phyloP scores from a whole-genome alignment of 371 early-diverging fungal genomes.

The Rhizopus delemar region DNA sequence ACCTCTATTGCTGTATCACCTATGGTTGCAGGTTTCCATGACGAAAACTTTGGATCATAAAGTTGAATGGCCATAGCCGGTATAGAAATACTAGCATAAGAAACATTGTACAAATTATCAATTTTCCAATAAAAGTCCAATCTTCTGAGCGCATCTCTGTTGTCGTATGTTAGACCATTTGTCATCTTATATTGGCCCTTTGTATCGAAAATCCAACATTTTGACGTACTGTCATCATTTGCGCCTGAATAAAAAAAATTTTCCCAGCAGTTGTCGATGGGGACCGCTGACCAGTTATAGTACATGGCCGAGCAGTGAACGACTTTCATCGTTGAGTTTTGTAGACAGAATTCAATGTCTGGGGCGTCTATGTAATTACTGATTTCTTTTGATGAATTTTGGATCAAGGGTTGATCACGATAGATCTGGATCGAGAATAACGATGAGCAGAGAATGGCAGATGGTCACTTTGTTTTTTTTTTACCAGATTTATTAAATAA shows the following conservation, averaged over 20 bases:
- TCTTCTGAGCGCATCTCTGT: conserved; percentile 25
- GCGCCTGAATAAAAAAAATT: conserved; percentile 11
- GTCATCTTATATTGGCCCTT: conserved; percentile 28
- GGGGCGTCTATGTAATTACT: conserved; percentile 23
- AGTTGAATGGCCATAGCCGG: conserved; percentile 40
- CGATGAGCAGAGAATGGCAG: background rate
- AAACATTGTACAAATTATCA: conserved; percentile 21
- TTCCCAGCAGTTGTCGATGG: conserved; percentile 22
- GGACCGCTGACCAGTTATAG: conserved; percentile 22
- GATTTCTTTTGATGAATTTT: conserved; percentile 33
- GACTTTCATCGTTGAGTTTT: conserved; percentile 30
- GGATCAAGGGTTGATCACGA: conserved; percentile 34
- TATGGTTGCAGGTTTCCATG: conserved; percentile 26
- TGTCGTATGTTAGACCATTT: conserved; percentile 14
- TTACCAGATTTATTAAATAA: conserved; percentile 33
- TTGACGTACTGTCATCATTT: conserved; percentile 1
- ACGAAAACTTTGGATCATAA: conserved; percentile 29
- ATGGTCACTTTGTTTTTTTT: background rate
- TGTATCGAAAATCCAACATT: conserved; percentile 35
- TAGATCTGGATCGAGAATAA: conserved; percentile 20
- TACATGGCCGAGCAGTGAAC: conserved; percentile 28
- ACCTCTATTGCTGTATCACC: conserved; percentile 32
- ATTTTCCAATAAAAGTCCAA: conserved; percentile 47
- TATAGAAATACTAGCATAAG: conserved; percentile 18
- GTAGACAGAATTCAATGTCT: conserved; percentile 42